These are phyloP conservation scores for Trametes pubescens DNA, from an alignment of 1,284 basidiomycete genomes.

Conservation along the genomic window DNA sequence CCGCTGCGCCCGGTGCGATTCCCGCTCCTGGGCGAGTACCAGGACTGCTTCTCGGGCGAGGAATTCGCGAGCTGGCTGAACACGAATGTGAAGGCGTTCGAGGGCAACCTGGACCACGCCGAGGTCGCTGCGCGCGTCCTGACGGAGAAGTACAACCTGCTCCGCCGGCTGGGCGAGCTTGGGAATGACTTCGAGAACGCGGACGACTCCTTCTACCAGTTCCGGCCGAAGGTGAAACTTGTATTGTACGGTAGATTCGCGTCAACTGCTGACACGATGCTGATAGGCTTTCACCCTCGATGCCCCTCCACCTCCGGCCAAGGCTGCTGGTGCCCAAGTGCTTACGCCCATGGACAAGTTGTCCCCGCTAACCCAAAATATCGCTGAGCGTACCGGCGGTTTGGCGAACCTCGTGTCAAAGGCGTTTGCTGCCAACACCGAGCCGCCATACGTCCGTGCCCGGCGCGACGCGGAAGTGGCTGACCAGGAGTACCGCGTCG, in stretches of 20 bases:
- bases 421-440: slow-evolving; percentile 64
- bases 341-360: slow-evolving; percentile 49
- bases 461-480: slow-evolving; percentile 82
- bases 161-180: slow-evolving; percentile 82
- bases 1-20: slow-evolving; percentile 73
- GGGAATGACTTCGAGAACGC: slow-evolving; percentile 80
- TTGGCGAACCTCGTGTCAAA: slow-evolving; percentile 79
- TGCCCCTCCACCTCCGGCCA: slow-evolving; percentile 30
- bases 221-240: slow-evolving; percentile 68
- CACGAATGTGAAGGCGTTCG: slow-evolving; percentile 73
- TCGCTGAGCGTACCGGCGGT: slow-evolving; percentile 72
- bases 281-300: slow-evolving; percentile 74
- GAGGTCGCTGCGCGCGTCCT: slow-evolving; percentile 83
- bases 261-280: background rate
- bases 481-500: slow-evolving; percentile 77
- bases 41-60: slow-evolving; percentile 84
- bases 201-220: slow-evolving; percentile 83
- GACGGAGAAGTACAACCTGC: slow-evolving; percentile 75
- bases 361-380: slow-evolving; percentile 58
- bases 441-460: slow-evolving; percentile 73
- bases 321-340: slow-evolving; percentile 37
- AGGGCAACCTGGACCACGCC: slow-evolving; percentile 77
- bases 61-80: slow-evolving; percentile 82
- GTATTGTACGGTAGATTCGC: background rate
- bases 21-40: slow-evolving; percentile 88